Conservation (phyloP, 2,329 filamentous ascomycete genomes). For the Paramyrothecium roridum region DNA sequence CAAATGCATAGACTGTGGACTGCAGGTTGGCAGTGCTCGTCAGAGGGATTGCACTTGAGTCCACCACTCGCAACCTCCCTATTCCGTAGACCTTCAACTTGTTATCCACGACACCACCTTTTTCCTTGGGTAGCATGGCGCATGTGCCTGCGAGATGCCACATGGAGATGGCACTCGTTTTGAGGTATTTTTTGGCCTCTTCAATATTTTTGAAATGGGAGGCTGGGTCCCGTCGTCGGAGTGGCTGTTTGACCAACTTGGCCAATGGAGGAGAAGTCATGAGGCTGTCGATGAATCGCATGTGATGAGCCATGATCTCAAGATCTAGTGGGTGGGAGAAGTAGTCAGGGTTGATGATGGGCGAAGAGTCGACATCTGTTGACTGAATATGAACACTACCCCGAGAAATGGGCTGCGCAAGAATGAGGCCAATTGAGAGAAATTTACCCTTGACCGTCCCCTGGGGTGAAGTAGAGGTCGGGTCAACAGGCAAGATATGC, state of each 20-base stretch:
- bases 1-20: not conserved
- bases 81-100: not conserved
- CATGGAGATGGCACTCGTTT: not conserved
- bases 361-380: constrained; percentile 30
- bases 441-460: not conserved
- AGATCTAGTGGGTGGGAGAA: constrained; percentile 54
- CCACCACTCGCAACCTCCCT: not conserved
- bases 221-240: not conserved
- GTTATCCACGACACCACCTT: not conserved
- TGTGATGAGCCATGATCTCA: constrained; percentile 43
- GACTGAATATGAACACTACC: constrained; percentile 43
- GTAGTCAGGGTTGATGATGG: constrained; percentile 51
- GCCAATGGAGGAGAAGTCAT: constrained; percentile 9
- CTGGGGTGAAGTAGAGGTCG: not conserved
- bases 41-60: not conserved
- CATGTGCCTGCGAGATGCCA: not conserved
- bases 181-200: not conserved
- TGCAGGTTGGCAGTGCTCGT: not conserved
- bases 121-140: not conserved
- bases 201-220: not conserved
- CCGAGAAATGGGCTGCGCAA: not conserved
- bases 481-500: not conserved
- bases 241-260: not conserved
- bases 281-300: constrained; percentile 35
- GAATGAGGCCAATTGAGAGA: not conserved